Base-by-base conservation (phyloP, 2,329 filamentous ascomycete genomes). In the Cladosporium sp. region DNA sequence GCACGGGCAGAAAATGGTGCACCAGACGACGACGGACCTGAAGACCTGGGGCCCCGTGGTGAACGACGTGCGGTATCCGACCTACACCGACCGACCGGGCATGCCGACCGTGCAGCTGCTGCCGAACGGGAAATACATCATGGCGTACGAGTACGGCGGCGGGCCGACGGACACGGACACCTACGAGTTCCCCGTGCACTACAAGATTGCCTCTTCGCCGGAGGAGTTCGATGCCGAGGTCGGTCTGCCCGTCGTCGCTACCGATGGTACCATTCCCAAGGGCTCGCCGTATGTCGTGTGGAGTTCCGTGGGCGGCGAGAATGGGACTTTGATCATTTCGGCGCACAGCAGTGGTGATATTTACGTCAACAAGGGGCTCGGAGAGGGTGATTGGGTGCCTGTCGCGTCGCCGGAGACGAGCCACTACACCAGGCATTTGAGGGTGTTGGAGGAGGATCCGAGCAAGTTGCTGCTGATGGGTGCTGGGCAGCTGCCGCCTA, bases 1-100 rank as follows among this genome's bases (percentile, higher is more conserved):
- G 12, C 73, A 88, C 61, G 85, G 84, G 15, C 85, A 88, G 67
- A 86, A 88, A 62, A 73, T 88, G 36, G 75, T 80, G 3, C 84
- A 88, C 64, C 83, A 87, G 66, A 73, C 73, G n/a, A 76, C 80
- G 2, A 72, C 67, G 1, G 81, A 88, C 61, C 72, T 86, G 15
- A 67, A 71, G 53, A 78, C 65, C n/a, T 89, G 84, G 84, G 75
- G 75, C 17, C 62, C 73, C 1, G 70, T 79, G 2, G 75, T 85
- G 43, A 74, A 84, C 53, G 83, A 88, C 60, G 83, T 85, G 32
- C 70, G 77, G 15, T 84, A 85, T 58, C 68, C 74, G n/a, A 74
- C 72, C 49, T 85, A 85, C 67, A 79, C 76, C 3, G 80, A 76
- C 53, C 79, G 85, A 1, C 85, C 85, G 0, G 85, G 84, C 42